phyloP scores from a whole-genome alignment of 2,329 filamentous ascomycete genomes.

The Cryphonectria radicalis region DNA sequence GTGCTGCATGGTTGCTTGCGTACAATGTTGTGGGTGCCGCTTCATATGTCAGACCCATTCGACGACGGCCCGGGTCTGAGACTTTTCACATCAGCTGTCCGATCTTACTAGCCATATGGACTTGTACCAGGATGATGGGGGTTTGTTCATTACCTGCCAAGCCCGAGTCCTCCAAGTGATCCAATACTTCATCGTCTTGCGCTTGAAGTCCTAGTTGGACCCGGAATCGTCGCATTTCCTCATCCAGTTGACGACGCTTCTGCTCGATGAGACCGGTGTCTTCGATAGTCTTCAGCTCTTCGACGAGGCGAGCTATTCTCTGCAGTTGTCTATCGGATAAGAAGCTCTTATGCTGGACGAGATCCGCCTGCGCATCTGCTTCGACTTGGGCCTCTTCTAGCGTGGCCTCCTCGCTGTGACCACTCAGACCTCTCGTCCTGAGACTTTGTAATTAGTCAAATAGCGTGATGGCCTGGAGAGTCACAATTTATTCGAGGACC shows the following conservation, averaged over 20 bases:
- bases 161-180: neutral
- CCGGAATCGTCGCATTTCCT: neutral
- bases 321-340: neutral
- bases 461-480: neutral
- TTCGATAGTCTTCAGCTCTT: neutral
- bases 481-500: neutral
- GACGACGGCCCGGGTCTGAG: neutral
- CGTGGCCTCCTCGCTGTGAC: neutral
- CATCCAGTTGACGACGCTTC: neutral
- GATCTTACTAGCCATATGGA: neutral
- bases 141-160: neutral
- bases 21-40: constrained; percentile 6
- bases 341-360: neutral
- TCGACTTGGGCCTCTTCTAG: neutral
- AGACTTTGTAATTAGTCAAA: neutral
- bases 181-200: neutral
- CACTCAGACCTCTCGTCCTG: neutral
- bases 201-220: constrained; percentile 5
- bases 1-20: neutral
- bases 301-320: neutral
- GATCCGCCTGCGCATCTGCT: neutral
- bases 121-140: neutral
- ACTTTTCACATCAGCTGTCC: neutral
- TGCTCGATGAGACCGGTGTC: neutral
- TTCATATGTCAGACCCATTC: neutral